Evolutionary conservation across 768 basidiomycete genomes (phyloP), one percentile per base, ranked within the genome.

Genomic region (Arthromyces matolae): DNA sequence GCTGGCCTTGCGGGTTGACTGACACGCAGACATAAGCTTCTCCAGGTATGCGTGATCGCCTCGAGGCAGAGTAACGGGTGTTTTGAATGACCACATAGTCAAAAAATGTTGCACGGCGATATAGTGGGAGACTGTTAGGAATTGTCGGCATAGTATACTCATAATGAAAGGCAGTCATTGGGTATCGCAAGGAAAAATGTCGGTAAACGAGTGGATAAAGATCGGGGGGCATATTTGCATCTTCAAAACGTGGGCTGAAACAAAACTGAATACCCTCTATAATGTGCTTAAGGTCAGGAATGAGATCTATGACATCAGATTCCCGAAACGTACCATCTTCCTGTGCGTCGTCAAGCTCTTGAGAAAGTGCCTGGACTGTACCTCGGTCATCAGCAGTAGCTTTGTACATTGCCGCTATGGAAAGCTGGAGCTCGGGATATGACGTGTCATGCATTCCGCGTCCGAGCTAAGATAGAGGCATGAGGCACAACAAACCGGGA

Each of bases 321-420:
- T 25, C 10, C 7, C 12, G 18, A 27, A 25, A 31, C 28, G 7
- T 51, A 59, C 62, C 57, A 36, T 64, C 58, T 36, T 36, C 36
- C 1, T 49, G 43, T 5, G 42, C 55, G 3, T 55, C 22, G 29
- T 64, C 60, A 5, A 66, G 52, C 2, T 64, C 58, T 6, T 55
- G 23, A 18, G 42, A 31, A 6, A 43, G 42, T 4, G 42, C 42
- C 16, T 43, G 42, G n/a, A 43, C 28, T 10, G 62, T 66, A 7
- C 64, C 56, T 3, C 52, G 50, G 27, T 63, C 55, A 34, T 65
- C 60, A 1, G 46, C 49, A 0, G 58, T 47, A 8, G 63, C 58
- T 19, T 38, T n/a, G 16, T 51, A 57, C 62, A 64, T 62, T 5
- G 50, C 22, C 4, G 51, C 27, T 4, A 57, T 53, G 7, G 55